Evolutionary conservation across 257 asterid species (phyloP), one percentile per base, ranked within the genome.

Genomic region (Nicotiana tomentosiformis): DNA sequence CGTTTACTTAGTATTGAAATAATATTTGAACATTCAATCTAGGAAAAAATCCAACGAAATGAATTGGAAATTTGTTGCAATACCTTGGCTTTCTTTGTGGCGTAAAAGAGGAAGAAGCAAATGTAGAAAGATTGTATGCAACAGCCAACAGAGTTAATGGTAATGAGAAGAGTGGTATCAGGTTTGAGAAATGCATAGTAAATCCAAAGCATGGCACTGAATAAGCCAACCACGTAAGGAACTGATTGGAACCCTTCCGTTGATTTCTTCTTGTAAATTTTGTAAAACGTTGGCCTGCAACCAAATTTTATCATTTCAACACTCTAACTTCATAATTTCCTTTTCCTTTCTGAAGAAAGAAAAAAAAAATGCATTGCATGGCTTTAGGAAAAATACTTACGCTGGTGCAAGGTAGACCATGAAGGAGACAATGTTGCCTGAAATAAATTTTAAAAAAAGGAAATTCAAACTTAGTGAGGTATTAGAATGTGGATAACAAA

Each of bases 161-260:
- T 89, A 55, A 92, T 81, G 88, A 92, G 93, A 76, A 93, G 95
- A 66, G 95, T 89, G 10, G 95, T 87, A 72, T 92, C 87, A 5
- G 92, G 84, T 74, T 90, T 93, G 55, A 93, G 90, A 46, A 87
- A 87, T 10, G 97, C 97, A 49, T 93, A 93, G 89, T 93, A 92
- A 46, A 92, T 90, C 97, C 94, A 91, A 53, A 93, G 77, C 94
- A 89, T 89, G 17, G 97, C 93, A 78, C 95, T 91, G 88, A 93
- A 93, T 62, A 92, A 77, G 0, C 91, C 95, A 18, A 90, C 87
- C 12, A 88, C 83, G 69, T 92, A 92, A 3, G 97, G 95, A 30
- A 91, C 49, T 0, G 92, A 88, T 80, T 92, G 97, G 70, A 87
- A 93, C 72, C 94, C 97, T 76, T 89, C 90, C 0, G 91, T 82